Percentiles rank a stretch among this genome's conserved stretches.
phyloP scores from a whole-genome alignment of 1,284 basidiomycete species.

The Microbotryum scabiosae region DNA sequence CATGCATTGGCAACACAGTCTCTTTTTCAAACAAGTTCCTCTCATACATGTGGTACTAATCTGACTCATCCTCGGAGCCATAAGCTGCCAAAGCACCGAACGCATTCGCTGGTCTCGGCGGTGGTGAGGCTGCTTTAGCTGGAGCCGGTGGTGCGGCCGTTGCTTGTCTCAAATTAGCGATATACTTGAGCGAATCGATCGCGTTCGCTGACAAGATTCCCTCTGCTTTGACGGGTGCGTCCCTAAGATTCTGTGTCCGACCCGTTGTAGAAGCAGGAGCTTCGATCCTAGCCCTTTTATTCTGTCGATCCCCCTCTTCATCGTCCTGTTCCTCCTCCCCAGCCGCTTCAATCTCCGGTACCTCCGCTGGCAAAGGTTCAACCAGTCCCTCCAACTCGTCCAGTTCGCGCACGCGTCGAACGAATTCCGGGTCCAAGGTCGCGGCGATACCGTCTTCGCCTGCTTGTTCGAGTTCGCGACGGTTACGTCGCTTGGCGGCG shows the following conservation, averaged over 20 bases:
- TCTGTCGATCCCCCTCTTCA: slow-evolving; percentile 23
- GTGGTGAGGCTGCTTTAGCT: not conserved
- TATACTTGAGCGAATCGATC: slow-evolving; percentile 19
- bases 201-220: slow-evolving; percentile 25
- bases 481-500: slow-evolving; percentile 71
- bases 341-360: slow-evolving; percentile 28
- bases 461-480: slow-evolving; percentile 65
- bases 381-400: slow-evolving; percentile 36
- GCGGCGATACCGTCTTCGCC: slow-evolving; percentile 69
- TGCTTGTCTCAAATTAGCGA: slow-evolving; percentile 15
- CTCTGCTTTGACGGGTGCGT: not conserved
- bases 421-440: slow-evolving; percentile 68
- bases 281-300: slow-evolving; percentile 39
- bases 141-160: not conserved
- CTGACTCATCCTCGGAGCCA: slow-evolving; percentile 17
- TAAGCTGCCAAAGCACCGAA: slow-evolving; percentile 27
- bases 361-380: slow-evolving; percentile 28
- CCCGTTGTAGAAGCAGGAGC: slow-evolving; percentile 52
- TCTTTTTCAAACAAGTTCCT: too few species aligned
- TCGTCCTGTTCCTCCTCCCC: slow-evolving; percentile 39
- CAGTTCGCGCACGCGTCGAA: slow-evolving; percentile 59
- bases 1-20: too few species aligned
- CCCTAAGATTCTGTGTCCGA: slow-evolving; percentile 41
- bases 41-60: not conserved
- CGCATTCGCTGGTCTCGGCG: slow-evolving; percentile 2